phyloP scores from a whole-genome alignment of 148 eudicot genomes.

The Chenopodium album region DNA sequence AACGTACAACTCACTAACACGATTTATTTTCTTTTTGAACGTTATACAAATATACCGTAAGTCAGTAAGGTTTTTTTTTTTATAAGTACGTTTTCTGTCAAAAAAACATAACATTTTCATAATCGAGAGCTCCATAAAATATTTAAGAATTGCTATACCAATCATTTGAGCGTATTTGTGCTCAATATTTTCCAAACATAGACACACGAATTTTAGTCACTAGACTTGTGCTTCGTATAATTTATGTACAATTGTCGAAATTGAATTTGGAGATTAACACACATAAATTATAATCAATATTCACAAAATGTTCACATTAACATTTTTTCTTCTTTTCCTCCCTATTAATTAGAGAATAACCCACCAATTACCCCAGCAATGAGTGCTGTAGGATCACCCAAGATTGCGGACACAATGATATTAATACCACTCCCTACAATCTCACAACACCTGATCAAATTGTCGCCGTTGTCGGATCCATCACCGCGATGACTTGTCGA shows the following conservation, averaged over 20 bases:
- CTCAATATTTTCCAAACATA: too few species aligned
- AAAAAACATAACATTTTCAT: too few species aligned
- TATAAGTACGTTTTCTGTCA: too few species aligned
- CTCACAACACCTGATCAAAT: conserved; percentile 32
- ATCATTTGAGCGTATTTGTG: too few species aligned
- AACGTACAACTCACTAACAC: too few species aligned
- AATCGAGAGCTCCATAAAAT: too few species aligned
- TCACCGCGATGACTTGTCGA: conserved; percentile 10
- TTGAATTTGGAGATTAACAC: background rate
- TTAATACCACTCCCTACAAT: conserved; percentile 33
- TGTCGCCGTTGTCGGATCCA: conserved; percentile 10
- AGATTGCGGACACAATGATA: conserved; percentile 34
- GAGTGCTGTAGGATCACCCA: conserved; percentile 43
- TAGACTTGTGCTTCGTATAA: background rate
- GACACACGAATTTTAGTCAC: too few species aligned
- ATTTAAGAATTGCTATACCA: too few species aligned
- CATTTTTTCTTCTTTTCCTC: background rate
- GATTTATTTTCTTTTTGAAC: too few species aligned
- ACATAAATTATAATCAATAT: background rate
- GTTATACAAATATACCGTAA: too few species aligned
- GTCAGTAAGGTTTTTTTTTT: too few species aligned
- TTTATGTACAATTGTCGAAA: too few species aligned
- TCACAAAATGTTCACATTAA: background rate
- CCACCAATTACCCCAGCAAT: conserved; percentile 33
- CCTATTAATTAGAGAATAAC: conserved; percentile 28